Base-by-base conservation (phyloP, 345 rosid species). In the Fremontodendron californicum region DNA sequence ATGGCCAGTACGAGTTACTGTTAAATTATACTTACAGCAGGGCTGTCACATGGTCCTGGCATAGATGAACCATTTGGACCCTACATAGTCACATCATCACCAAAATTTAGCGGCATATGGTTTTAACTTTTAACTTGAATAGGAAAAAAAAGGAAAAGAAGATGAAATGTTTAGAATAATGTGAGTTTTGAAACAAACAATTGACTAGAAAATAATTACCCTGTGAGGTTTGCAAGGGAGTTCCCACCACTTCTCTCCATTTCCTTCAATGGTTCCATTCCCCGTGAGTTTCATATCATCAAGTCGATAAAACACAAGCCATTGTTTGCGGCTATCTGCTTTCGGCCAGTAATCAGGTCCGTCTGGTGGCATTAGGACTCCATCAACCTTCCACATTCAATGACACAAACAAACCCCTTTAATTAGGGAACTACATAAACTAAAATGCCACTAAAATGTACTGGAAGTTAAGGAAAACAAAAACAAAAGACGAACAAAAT, bases 191-290 rank as follows among this genome's bases (percentile, higher is more conserved):
- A 29, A 31, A 16, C 21, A 11, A n/a, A 58, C 6, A 5, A 75
- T 45, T 48, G 45, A 19, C 18, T 19, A 51, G 35, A 69, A 52
- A 5, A 55, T 23, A 73, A 29, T 55, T 91, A 96, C 99, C 91
- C 97, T 80, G 84, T 93, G 97, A 23, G 99, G 99, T 77, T 96
- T 96, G 92, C 99, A 93, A 70, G 99, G 99, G 52, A 96, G 88
- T 55, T 96, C 97, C 99, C 97, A 96, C 99, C 99, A 96, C 55
- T 90, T 84, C 82, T 87, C 93, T 71, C 98, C 98, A 68, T 96
- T 96, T 52, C 99, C 99, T 88, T 96, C 97, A 42, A 96, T 85
- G 78, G 92, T 93, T 58, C 99, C 98, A 66, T 79, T 81, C 9
- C 98, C 99, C 1, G 91, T 81, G 80, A 96, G 84, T 16, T 87